A percentile compares a stretch with the other conserved stretches of the same genome.
These are phyloP conservation scores for Claviceps humidiphila DNA, from an alignment of 2,329 filamentous ascomycete genomes.

Conservation along the genomic window DNA sequence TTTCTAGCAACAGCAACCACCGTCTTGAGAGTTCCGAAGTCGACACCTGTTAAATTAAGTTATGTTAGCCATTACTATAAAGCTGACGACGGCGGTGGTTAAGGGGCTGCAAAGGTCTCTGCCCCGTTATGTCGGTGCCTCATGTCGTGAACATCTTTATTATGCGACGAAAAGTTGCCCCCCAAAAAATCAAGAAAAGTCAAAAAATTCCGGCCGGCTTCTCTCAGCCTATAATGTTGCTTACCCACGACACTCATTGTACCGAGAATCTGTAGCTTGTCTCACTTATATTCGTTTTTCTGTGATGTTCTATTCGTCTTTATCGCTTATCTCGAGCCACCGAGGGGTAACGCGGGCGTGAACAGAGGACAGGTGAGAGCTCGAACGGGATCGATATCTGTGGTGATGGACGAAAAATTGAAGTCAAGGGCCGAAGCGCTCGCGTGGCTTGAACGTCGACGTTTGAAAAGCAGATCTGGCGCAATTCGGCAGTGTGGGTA, in stretches of 20 bases:
- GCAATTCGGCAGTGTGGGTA: background rate
- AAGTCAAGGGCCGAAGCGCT: background rate
- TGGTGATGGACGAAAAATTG: background rate
- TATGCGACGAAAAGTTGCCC: no score
- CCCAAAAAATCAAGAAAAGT: background rate
- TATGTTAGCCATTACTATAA: constrained; percentile 7
- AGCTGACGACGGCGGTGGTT: background rate
- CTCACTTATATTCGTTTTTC: constrained; percentile 5
- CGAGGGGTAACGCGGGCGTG: constrained; percentile 1
- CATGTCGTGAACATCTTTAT: background rate
- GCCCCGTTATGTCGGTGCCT: background rate
- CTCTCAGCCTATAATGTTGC: constrained; percentile 11
- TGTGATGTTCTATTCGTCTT: constrained; percentile 1
- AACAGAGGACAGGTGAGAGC: background rate
- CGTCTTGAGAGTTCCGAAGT: constrained; percentile 94
- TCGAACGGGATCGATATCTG: background rate
- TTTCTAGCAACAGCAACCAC: constrained; percentile 96
- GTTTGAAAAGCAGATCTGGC: background rate
- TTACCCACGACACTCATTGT: constrained; percentile 44
- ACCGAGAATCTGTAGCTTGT: constrained; percentile 17
- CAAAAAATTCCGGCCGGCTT: background rate
- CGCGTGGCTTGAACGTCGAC: background rate
- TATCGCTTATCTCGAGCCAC: constrained; percentile 4
- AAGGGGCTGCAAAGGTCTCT: background rate
- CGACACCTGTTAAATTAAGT: constrained; percentile 46